Evolutionary conservation across 164 flowering plant genomes (phyloP).

Genomic region (Berberis vulgaris): DNA sequence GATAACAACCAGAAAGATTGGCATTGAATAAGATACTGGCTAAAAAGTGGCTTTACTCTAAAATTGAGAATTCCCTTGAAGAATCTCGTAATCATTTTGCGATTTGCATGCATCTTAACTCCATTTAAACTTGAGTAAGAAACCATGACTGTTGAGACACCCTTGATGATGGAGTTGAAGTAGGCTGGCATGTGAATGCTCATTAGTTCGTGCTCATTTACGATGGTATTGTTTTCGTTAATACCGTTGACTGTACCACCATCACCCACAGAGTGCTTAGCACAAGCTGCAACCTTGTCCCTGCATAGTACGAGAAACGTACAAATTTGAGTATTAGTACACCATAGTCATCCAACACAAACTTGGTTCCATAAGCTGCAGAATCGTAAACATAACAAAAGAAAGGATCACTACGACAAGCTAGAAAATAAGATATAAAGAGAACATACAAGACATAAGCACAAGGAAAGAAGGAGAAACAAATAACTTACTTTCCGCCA

Average conservation of each 20-base stretch:
- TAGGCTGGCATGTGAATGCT: conserved; percentile 39
- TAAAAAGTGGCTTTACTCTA: conserved; percentile 18
- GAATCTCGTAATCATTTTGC: conserved; percentile 12
- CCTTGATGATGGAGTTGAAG: conserved; percentile 12
- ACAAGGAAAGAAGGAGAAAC: background rate
- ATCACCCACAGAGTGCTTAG: conserved; percentile 48
- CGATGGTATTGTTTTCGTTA: conserved; percentile 32
- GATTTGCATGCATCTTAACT: conserved; percentile 14
- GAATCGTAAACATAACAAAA: no score
- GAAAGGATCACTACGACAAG: background rate
- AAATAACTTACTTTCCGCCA: conserved; percentile 24
- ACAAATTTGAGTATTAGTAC: no score
- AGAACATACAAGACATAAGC: background rate
- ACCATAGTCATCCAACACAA: no score
- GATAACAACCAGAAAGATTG: background rate
- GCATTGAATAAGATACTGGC: background rate
- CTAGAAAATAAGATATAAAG: background rate
- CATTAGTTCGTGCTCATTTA: conserved; percentile 18
- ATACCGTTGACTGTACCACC: conserved; percentile 37
- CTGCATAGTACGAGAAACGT: conserved; percentile 11
- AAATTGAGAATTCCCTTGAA: conserved; percentile 32
- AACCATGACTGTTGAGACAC: conserved; percentile 16
- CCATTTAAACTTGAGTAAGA: conserved; percentile 17
- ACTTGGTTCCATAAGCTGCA: no score
- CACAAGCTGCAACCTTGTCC: conserved; percentile 34